A percentile compares a stretch with the other conserved stretches of the same genome.
Conservation (phyloP, 2,329 filamentous ascomycete species). For the Aureobasidium sp. region DNA sequence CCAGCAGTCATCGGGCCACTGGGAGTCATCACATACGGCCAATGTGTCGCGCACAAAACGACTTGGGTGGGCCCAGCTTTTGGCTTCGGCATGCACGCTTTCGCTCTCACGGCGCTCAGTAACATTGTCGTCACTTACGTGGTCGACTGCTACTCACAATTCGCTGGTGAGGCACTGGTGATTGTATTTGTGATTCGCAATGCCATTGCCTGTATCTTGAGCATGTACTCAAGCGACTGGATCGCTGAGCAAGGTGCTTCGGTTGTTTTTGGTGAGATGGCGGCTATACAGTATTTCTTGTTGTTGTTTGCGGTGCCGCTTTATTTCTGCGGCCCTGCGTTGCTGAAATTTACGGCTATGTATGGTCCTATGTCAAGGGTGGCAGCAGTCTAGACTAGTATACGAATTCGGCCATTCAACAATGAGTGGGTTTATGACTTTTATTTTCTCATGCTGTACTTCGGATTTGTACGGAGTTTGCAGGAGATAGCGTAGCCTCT, state of each 20-base stretch:
- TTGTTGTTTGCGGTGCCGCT: constrained; percentile 16
- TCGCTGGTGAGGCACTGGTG: constrained; percentile 27
- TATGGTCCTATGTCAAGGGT: constrained; percentile 3
- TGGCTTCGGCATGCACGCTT: constrained; percentile 28
- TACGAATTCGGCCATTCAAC: too few species aligned
- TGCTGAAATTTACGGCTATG: neutral
- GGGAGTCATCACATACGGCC: constrained; percentile 29
- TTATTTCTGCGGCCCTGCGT: neutral
- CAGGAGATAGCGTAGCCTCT: too few species aligned
- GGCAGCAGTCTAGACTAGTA: too few species aligned
- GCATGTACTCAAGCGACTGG: constrained; percentile 25
- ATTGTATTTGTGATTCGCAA: constrained; percentile 27
- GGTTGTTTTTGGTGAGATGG: constrained; percentile 25
- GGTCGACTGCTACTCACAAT: constrained; percentile 25
- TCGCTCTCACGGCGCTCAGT: constrained; percentile 26
- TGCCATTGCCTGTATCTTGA: constrained; percentile 24
- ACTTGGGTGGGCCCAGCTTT: constrained; percentile 22
- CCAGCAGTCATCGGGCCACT: constrained; percentile 26
- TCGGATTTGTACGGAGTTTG: too few species aligned
- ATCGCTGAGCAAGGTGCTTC: constrained; percentile 20
- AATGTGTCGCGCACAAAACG: constrained; percentile 21
- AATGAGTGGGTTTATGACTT: too few species aligned
- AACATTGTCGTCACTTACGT: constrained; percentile 27
- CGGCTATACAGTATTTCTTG: constrained; percentile 22
- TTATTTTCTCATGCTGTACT: too few species aligned